Base-by-base conservation (phyloP, 805 yeast species). In the Teunomyces cretensis region DNA sequence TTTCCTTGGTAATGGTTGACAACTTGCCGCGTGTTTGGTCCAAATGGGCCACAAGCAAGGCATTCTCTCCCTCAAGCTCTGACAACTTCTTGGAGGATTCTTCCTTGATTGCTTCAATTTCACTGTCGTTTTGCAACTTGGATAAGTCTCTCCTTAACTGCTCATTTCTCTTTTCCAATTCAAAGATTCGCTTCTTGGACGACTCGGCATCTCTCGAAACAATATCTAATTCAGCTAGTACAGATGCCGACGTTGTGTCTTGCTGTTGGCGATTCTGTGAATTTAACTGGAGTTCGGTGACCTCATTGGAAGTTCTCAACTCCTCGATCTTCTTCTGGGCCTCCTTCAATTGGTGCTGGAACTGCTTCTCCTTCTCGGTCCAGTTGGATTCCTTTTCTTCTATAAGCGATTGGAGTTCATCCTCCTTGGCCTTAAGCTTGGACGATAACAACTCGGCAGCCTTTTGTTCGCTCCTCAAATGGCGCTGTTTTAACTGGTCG, bases 151-250 rank as follows among this genome's bases (percentile, higher is more conserved):
- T 72, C 47, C 88, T 78, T 43, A 90, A 70, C 41, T 84, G 83
- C 56, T 86, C 87, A 56, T 89, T 91, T 47, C 96, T 74, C 49
- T 78, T 78, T 60, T 89, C 96, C 43, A 90, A 75, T 55, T 85
- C 89, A 41, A 80, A 60, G 1, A 82, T 77, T 46, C 94, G 76
- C 43, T 79, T 67, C 54, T 87, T 86, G 36, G 87, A 78, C 22
- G 80, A 64, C 56, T 87, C 94, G 4, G 86, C 77, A 54, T 91
- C 97, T 47, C 88, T 77, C 1, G 83, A 75, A n/a, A 87, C 72
- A 31, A 86, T 68, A 46, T 84, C 88, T 27, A 84, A 68, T 56
- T 84, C 84, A 2, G 80, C 74, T 33, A 74, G 56, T 30, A 68
- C 61, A 2, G 71, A 61, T 3, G 75, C 68, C 22, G 66, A 57